Percentiles rank a stretch among this genome's conserved stretches.
phyloP scores from a whole-genome alignment of 2,329 filamentous ascomycete species.

The Drechmeria coniospora region DNA sequence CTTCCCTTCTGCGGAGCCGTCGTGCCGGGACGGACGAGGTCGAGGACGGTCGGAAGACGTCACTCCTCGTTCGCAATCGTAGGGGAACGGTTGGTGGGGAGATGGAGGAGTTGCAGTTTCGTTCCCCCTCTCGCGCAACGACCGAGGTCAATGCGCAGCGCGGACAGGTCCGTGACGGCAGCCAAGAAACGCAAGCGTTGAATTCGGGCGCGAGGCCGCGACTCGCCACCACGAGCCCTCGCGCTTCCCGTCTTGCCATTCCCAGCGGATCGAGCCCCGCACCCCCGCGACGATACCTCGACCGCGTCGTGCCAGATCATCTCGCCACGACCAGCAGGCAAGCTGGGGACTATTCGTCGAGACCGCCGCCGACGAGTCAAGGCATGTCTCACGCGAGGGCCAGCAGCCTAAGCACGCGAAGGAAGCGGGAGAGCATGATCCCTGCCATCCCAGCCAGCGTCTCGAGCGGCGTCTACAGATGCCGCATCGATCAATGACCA shows the following conservation, averaged over 20 bases:
- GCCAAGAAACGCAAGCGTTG: conserved; percentile 17
- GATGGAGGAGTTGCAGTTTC: conserved; percentile 33
- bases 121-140: conserved; percentile 41
- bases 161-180: conserved; percentile 12
- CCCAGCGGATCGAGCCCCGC: conserved; percentile 22
- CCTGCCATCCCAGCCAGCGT: conserved; percentile 17
- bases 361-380: conserved; percentile 29
- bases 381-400: conserved; percentile 25
- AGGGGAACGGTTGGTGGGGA: conserved; percentile 31
- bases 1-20: conserved; percentile 30
- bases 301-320: conserved; percentile 26
- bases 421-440: conserved; percentile 26
- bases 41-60: conserved; percentile 28
- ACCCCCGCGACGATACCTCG: conserved; percentile 31
- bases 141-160: conserved; percentile 35
- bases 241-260: conserved; percentile 27
- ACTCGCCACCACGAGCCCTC: conserved; percentile 31
- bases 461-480: conserved; percentile 29
- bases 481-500: conserved; percentile 16
- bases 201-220: conserved; percentile 33
- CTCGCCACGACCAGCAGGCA: conserved; percentile 16
- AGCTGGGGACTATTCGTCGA: conserved; percentile 13
- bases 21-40: conserved; percentile 31
- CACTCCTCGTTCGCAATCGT: conserved; percentile 28
- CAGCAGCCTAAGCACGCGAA: conserved; percentile 28